phyloP scores from a whole-genome alignment of 768 basidiomycete genomes.

The Suillus plorans region DNA sequence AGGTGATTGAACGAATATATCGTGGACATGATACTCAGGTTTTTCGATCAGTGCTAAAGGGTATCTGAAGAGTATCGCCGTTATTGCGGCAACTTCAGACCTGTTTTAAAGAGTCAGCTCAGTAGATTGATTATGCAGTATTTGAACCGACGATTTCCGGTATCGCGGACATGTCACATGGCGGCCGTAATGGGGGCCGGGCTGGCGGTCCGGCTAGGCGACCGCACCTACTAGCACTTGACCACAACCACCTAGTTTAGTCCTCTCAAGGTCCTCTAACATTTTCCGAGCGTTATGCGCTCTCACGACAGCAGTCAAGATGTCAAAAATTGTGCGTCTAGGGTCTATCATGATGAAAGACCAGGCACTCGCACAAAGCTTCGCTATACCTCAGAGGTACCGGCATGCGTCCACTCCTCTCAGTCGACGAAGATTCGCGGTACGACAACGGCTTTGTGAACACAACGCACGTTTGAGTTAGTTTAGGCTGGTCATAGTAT shows the following conservation, averaged over 20 bases:
- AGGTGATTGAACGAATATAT: constrained; percentile 29
- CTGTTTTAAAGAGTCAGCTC: background rate
- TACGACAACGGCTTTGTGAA: background rate
- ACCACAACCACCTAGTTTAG: too few species aligned
- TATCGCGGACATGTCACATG: background rate
- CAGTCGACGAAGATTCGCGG: background rate
- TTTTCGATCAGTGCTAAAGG: background rate
- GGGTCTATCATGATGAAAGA: background rate
- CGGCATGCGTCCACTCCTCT: background rate
- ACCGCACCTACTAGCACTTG: background rate
- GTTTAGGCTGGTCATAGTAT: background rate
- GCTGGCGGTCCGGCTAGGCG: background rate
- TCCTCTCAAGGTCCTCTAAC: background rate
- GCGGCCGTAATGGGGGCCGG: background rate
- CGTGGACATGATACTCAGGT: constrained; percentile 16
- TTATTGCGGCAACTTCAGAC: background rate
- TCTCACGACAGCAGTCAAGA: background rate
- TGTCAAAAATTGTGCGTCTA: background rate
- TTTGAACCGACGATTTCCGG: constrained; percentile 6
- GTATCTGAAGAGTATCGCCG: background rate
- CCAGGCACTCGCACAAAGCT: background rate
- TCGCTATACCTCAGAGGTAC: background rate
- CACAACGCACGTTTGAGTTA: background rate
- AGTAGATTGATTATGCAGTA: background rate
- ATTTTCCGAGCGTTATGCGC: background rate